These are phyloP conservation scores for Ilyonectria sp. DNA, from an alignment of 2,329 filamentous ascomycete genomes.

Conservation along the genomic window DNA sequence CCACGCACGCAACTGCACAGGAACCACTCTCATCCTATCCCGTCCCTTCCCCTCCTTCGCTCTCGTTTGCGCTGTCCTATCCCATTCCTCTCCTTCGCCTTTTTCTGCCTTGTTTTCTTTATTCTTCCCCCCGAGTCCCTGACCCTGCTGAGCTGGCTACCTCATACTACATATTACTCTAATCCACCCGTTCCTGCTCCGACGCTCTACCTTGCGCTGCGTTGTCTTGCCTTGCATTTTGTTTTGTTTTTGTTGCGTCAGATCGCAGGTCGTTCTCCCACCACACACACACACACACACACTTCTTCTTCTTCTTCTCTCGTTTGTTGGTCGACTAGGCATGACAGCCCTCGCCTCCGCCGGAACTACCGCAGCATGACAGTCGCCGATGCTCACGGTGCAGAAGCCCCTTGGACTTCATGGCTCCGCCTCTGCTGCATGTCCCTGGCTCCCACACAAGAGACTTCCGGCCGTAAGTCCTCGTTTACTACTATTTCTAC, in stretches of 20 bases:
- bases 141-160: conserved; percentile 11
- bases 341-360: conserved; percentile 39
- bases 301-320: conserved; percentile 35
- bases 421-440: conserved; percentile 66
- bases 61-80: conserved; percentile 21
- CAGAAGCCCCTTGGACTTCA: conserved; percentile 58
- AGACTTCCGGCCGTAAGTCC: conserved; percentile 57
- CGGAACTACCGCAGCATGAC: conserved; percentile 55
- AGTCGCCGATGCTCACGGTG: conserved; percentile 58
- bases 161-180: conserved; percentile 39
- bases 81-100: conserved; percentile 3
- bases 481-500: conserved; percentile 43
- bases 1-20: conserved; percentile 8
- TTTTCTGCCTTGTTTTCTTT: conserved; percentile 27
- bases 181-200: conserved; percentile 24
- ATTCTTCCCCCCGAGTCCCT: background rate
- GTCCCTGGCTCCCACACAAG: conserved; percentile 57
- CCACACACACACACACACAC: conserved; percentile 25
- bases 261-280: conserved; percentile 20
- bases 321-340: conserved; percentile 34
- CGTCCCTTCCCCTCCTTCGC: conserved; percentile 30
- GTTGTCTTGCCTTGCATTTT: conserved; percentile 14
- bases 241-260: conserved; percentile 20
- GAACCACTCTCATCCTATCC: conserved; percentile 31
- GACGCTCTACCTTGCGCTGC: conserved; percentile 8